Base-by-base conservation (phyloP, 2,329 filamentous ascomycete genomes). In the Aspergillus tubingensis region DNA sequence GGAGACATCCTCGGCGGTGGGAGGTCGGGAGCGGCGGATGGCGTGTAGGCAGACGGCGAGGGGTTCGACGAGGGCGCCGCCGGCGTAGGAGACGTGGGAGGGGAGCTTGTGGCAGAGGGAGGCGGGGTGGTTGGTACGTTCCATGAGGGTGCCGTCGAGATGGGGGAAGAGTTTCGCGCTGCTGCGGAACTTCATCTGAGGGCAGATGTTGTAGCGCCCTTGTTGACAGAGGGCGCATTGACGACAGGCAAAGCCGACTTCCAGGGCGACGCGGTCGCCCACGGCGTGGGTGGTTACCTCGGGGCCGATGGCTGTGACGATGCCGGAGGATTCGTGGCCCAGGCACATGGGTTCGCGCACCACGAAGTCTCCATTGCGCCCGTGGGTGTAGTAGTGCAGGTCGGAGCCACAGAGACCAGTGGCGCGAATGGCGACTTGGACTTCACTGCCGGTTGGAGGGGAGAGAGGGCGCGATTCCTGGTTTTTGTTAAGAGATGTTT, bases 231-330 rank as follows among this genome's bases (percentile, higher is more conserved):
- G 76, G 21, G 79, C 74, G 69, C 86, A 88, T 43, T 74, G 70
- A 41, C 90, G 87, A 80, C 94, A 98, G 0, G 92, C 91, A 55
- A 91, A 85, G 54, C 94, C 94, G 13, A 96, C 94, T 82, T 98
- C 94, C 44, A 98, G 82, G n/a, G 94, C 92, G 19, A 97, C 89
- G 68, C 91, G 88, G 79, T 97, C 93, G 60, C 93, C 93, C 10
- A 83, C 73, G 67, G 85, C 80, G 64, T 96, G 85, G 32, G 77
- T 78, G 41, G 65, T 86, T 5, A 92, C 89, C 11, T 80, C 80
- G 1, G 83, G 74, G 19, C 92, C 92, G 43, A 91, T 81, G 49
- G 85, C 84, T 57, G 92, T 86, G 43, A 98, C 83, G 27, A 91
- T 89, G 61, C 92, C 93, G 8, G 91, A 85, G 13, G 92, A 93